Conservation (phyloP, 2,329 filamentous ascomycete species). For the Neofusicoccum sp. region DNA sequence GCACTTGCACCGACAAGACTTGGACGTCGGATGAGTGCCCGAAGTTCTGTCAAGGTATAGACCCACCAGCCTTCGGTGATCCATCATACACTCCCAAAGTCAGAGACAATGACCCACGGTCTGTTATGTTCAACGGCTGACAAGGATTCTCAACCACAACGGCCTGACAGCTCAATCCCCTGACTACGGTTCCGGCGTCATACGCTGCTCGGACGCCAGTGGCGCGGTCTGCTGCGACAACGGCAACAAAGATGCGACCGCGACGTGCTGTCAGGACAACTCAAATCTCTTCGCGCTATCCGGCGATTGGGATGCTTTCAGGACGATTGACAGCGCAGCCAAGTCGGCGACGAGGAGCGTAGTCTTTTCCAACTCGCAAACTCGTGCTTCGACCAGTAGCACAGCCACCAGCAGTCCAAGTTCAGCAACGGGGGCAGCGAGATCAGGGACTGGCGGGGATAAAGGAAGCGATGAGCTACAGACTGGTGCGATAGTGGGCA, state of each 20-base stretch:
- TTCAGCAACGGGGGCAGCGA: not conserved
- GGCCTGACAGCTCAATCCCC: not conserved
- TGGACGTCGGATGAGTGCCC: slow-evolving; percentile 10
- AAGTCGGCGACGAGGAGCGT: not conserved
- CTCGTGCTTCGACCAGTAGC: not conserved
- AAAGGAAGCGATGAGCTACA: not conserved
- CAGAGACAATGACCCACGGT: too few relatives aligned
- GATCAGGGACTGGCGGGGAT: not conserved
- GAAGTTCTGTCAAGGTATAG: slow-evolving; percentile 5
- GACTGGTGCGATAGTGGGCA: not conserved
- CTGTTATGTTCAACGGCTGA: not conserved
- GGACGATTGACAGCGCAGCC: not conserved
- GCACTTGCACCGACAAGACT: slow-evolving; percentile 14
- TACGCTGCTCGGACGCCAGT: not conserved
- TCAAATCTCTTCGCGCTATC: not conserved
- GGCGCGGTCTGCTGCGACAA: slow-evolving; percentile 11
- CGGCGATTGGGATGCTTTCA: slow-evolving; percentile 2
- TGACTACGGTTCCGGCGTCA: not conserved
- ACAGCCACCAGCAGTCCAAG: not conserved
- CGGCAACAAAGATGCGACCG: not conserved
- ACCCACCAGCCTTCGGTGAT: too few relatives aligned
- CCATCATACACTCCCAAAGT: too few relatives aligned
- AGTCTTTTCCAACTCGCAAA: not conserved
- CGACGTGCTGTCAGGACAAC: slow-evolving; percentile 3
- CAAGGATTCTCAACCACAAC: not conserved